Conservation (phyloP, 2,329 filamentous ascomycete species). For the Exophiala viscosa region DNA sequence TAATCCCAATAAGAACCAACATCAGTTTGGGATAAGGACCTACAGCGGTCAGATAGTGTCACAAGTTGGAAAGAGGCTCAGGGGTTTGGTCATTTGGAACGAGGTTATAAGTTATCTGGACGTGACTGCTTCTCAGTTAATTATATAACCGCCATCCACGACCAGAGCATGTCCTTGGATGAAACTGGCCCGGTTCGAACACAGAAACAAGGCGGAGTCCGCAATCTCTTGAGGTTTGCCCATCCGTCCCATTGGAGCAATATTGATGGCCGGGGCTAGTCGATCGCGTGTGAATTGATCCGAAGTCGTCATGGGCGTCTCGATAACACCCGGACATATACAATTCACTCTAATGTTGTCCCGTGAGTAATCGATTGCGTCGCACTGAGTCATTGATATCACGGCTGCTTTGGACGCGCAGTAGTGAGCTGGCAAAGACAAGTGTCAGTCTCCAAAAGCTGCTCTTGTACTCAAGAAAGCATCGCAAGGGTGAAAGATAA, state of each 20-base stretch:
- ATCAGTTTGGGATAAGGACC: too few relatives aligned
- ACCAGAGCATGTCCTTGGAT: constrained; percentile 52
- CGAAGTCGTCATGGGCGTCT: constrained; percentile 46
- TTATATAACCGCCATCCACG: constrained; percentile 51
- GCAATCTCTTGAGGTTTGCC: constrained; percentile 50
- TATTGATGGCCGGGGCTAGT: constrained; percentile 44
- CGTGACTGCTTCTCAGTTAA: constrained; percentile 1
- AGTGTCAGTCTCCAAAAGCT: not conserved
- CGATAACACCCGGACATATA: constrained; percentile 44
- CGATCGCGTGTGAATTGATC: constrained; percentile 38
- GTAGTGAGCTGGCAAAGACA: constrained; percentile 36
- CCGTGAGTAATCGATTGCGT: constrained; percentile 33
- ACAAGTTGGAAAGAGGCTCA: too few relatives aligned
- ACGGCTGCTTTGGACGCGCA: constrained; percentile 43
- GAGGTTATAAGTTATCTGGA: not conserved
- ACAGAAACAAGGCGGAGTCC: constrained; percentile 49
- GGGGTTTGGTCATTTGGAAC: too few relatives aligned
- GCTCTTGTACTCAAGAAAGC: too few relatives aligned
- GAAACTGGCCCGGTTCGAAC: constrained; percentile 49
- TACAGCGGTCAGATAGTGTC: too few relatives aligned
- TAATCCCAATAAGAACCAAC: too few relatives aligned
- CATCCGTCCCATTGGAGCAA: constrained; percentile 52
- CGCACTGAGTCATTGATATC: constrained; percentile 42
- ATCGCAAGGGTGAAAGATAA: too few relatives aligned
- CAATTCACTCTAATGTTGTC: constrained; percentile 37